phyloP scores from a whole-genome alignment of 2,329 filamentous ascomycete genomes.

The Lizonia empirigonia region DNA sequence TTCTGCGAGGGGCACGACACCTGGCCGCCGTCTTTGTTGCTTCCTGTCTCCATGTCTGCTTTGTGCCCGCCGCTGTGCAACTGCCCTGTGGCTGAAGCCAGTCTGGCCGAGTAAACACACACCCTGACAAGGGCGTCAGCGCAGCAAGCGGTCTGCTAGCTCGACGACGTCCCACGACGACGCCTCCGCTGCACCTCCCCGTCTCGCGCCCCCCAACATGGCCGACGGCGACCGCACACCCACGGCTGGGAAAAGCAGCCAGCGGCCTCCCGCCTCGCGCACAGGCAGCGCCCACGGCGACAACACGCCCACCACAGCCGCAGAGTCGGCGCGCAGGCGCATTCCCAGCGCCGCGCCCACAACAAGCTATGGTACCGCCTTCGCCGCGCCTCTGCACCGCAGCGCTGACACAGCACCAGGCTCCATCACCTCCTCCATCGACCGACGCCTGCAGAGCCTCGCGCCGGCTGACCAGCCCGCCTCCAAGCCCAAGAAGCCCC shows the following conservation, averaged over 20 bases:
- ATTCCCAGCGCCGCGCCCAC: constrained; percentile 35
- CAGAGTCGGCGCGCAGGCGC: constrained; percentile 40
- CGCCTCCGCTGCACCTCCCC: constrained; percentile 16
- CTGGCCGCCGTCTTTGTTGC: too few relatives aligned
- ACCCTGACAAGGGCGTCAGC: constrained; percentile 15
- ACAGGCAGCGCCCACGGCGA: constrained; percentile 36
- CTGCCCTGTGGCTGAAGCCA: constrained; percentile 20
- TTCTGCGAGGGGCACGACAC: constrained; percentile 20
- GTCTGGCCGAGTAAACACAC: constrained; percentile 23
- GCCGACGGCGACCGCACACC: constrained; percentile 37
- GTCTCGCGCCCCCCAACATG: constrained; percentile 28
- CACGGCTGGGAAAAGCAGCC: constrained; percentile 30
- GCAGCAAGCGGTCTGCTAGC: constrained; percentile 14
- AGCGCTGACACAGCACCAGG: constrained; percentile 28
- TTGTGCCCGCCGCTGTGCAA: constrained; percentile 8
- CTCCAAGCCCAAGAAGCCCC: constrained; percentile 68
- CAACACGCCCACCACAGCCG: constrained; percentile 29
- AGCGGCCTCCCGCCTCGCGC: constrained; percentile 31
- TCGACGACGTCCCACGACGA: background rate
- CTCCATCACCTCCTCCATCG: constrained; percentile 44
- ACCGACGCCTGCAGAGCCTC: constrained; percentile 35
- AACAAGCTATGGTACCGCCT: constrained; percentile 43
- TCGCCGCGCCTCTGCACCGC: background rate
- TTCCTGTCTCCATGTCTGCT: constrained; percentile 17
- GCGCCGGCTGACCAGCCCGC: constrained; percentile 27